phyloP scores from a whole-genome alignment of 2,329 filamentous ascomycete species.

The Botrytis porri region DNA sequence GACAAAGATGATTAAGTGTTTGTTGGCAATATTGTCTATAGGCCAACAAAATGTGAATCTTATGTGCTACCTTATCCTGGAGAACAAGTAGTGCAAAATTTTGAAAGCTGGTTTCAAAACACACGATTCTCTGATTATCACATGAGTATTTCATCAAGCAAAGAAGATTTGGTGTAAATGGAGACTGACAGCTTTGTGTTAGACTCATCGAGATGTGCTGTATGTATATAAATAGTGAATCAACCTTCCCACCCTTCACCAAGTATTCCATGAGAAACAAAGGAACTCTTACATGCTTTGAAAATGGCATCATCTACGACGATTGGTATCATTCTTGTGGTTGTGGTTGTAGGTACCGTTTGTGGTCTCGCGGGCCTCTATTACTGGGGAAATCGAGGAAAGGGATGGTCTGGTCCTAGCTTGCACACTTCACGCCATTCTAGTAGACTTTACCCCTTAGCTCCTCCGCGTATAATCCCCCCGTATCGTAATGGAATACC shows the following conservation, averaged over 20 bases:
- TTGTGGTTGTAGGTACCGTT: background rate
- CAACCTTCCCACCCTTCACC: background rate
- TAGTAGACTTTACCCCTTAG: background rate
- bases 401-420: background rate
- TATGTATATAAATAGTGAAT: background rate
- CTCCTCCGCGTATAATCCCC: background rate
- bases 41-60: slow-evolving; percentile 6
- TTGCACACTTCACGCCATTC: background rate
- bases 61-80: background rate
- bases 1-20: background rate
- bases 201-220: background rate
- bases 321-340: background rate
- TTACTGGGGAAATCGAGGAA: background rate
- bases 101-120: background rate
- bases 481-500: background rate
- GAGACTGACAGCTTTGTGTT: too few species aligned
- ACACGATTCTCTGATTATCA: background rate
- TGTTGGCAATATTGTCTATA: background rate
- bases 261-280: background rate
- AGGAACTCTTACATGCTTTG: background rate
- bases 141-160: background rate
- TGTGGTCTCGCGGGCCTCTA: background rate
- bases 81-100: background rate
- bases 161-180: background rate
- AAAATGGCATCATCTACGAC: background rate